Evolutionary conservation across 768 basidiomycete species (phyloP), one percentile per base, ranked within the genome.

Genomic region (Auriscalpium vulgare): DNA sequence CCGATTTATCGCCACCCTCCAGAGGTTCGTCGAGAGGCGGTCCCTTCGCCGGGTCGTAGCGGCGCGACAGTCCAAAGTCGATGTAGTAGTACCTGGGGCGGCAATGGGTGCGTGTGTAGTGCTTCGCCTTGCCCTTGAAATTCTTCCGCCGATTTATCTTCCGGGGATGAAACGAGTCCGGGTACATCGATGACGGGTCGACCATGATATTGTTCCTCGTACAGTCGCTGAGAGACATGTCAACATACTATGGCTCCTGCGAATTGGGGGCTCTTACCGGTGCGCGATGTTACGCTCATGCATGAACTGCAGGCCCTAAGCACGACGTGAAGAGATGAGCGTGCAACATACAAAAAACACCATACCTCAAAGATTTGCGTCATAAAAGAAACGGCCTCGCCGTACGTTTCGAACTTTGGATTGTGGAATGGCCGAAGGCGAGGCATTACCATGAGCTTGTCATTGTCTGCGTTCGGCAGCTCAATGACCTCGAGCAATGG

Each of bases 61-160:
- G 46, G 17, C 58, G 62, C 10, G 69, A 65, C 11, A 64, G 23
- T 14, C 68, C 66, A 34, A 70, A 67, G 45, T 70, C 68, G 9
- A 67, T 70, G 8, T 69, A 52, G 47, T 60, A 68, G 50, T 70
- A 70, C 49, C 55, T 62, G 2, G 63, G 62, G 16, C 60, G 63
- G 9, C 56, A 57, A 16, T 64, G 37, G 1, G 69, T 71, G 3
- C 69, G 63, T 2, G 67, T 55, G 35, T 51, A 54, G 37, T 62
- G 47, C 47, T 58, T 61, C 10, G 54, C 59, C 9, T 23, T 55
- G 8, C 57, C 54, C 23, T 29, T 50, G 29, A 54, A 55, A 45
- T 59, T 37, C 29, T 17, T n/a, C 17, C 44, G 54, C 29, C 51
- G 37, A 11, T 55, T 16, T 4, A 53, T 55, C 13, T 53, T 23